Evolutionary conservation across 148 eudicot genomes (phyloP).

Genomic region (Hydrangea macrophylla): DNA sequence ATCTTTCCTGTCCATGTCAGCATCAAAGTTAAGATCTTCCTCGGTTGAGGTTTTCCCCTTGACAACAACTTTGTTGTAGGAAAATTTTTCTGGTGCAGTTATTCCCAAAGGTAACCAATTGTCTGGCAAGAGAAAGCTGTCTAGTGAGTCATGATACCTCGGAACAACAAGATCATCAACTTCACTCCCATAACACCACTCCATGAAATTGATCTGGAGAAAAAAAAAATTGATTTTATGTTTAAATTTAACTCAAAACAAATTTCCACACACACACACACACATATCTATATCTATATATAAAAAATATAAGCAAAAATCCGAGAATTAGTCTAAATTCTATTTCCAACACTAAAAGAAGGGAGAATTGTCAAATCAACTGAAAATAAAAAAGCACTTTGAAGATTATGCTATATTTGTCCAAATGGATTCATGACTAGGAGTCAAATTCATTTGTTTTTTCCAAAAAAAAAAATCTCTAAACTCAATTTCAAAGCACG

Average conservation of each 20-base stretch:
- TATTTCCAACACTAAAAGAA: too few species aligned
- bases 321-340: too few species aligned
- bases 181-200: constrained; percentile 54
- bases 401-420: too few species aligned
- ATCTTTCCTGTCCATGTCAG: constrained; percentile 21
- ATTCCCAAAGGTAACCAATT: constrained; percentile 58
- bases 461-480: too few species aligned
- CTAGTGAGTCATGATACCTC: constrained; percentile 41
- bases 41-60: constrained; percentile 23
- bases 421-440: too few species aligned
- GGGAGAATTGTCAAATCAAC: too few species aligned
- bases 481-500: too few species aligned
- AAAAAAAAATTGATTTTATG: not conserved
- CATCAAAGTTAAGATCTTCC: constrained; percentile 27
- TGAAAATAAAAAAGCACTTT: too few species aligned
- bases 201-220: constrained; percentile 45
- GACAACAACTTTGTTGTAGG: constrained; percentile 28
- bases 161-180: constrained; percentile 55
- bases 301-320: too few species aligned
- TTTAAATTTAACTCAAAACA: not conserved
- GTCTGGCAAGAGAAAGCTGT: constrained; percentile 56
- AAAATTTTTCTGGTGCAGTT: constrained; percentile 29
- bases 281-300: too few species aligned
- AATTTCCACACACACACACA: too few species aligned
- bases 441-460: too few species aligned